Conservation (phyloP, 2,329 filamentous ascomycete species). For the Colletotrichum endophyticum region DNA sequence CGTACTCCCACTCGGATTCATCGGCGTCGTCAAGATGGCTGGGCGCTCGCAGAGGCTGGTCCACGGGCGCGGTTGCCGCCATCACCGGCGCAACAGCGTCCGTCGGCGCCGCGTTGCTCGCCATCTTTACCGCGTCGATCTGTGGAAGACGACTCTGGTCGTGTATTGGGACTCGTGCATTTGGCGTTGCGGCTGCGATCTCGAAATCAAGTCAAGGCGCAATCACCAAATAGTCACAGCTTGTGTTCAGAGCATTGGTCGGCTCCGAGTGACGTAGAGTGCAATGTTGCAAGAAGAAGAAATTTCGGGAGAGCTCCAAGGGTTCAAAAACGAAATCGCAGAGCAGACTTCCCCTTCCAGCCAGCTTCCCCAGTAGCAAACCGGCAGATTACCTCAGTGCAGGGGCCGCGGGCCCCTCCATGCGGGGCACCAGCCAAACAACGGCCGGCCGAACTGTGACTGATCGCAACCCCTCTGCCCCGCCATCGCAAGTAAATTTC, state of each 20-base stretch:
- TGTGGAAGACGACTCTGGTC: not conserved
- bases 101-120: not conserved
- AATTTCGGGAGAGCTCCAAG: not conserved
- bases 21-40: constrained; percentile 41
- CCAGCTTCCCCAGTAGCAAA: not conserved
- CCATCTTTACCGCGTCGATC: not conserved
- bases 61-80: constrained; percentile 1
- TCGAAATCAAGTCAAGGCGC: not conserved
- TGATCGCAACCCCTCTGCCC: constrained; percentile 23
- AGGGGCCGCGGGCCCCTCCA: not conserved
- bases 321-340: not conserved
- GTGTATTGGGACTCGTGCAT: not conserved
- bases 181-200: not conserved
- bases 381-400: constrained; percentile 1
- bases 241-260: not conserved
- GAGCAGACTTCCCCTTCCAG: constrained; percentile 1
- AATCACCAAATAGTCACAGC: not conserved
- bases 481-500: constrained; percentile 27
- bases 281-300: not conserved
- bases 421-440: not conserved
- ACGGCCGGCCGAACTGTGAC: not conserved
- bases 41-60: not conserved
- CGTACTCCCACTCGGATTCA: constrained; percentile 70
- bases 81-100: not conserved
- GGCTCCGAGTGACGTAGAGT: not conserved